These are phyloP conservation scores for Thelonectria olida DNA, from an alignment of 2,329 filamentous ascomycete genomes.

Conservation along the genomic window DNA sequence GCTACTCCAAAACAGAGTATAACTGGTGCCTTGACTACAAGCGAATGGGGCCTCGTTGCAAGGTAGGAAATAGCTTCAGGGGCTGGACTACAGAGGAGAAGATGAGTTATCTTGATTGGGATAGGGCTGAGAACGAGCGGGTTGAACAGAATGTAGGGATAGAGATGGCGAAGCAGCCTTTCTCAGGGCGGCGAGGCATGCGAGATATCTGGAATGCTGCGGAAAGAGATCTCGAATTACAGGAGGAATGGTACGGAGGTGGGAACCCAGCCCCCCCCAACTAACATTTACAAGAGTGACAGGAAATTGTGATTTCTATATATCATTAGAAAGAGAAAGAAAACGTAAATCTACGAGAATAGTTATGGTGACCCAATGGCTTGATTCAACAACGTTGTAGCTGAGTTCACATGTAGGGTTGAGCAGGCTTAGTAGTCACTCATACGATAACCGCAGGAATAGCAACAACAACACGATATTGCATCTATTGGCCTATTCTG, in stretches of 20 bases:
- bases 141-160: background rate
- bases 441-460: too few relatives aligned
- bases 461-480: background rate
- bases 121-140: background rate
- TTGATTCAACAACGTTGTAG: background rate
- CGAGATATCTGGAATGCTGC: background rate
- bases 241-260: background rate
- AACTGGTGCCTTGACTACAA: conserved; percentile 10
- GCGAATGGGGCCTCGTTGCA: background rate
- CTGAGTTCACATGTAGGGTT: too few relatives aligned
- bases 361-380: background rate
- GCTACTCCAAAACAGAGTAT: conserved; percentile 6
- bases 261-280: background rate
- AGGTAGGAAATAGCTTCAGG: background rate
- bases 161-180: background rate
- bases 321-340: background rate
- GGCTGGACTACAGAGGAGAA: background rate
- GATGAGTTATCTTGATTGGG: conserved; percentile 4
- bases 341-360: conserved; percentile 1
- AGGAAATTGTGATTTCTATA: background rate
- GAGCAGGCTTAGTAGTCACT: too few relatives aligned
- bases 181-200: background rate
- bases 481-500: background rate
- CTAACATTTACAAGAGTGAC: background rate
- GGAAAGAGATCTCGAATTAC: background rate